These are phyloP conservation scores for Metarhizium robertsii DNA, from an alignment of 2,329 filamentous ascomycete genomes.

Conservation along the genomic window DNA sequence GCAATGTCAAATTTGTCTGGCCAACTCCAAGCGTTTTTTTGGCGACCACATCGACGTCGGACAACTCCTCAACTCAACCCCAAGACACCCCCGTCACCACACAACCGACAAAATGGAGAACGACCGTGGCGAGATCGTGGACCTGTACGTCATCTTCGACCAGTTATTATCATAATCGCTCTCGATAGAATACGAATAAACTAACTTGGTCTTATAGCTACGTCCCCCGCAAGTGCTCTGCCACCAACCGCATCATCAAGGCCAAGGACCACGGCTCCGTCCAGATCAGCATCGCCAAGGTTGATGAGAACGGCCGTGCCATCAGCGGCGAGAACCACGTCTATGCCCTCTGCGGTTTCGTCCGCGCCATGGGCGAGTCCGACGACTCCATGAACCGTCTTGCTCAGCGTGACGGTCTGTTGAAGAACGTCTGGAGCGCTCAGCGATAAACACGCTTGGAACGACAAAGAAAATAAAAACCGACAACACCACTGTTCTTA, in stretches of 20 bases:
- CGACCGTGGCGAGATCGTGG: slow-evolving; percentile 99
- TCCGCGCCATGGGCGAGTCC: slow-evolving; percentile 94
- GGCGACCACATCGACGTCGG: slow-evolving; percentile 20
- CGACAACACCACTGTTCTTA: slow-evolving; percentile 10
- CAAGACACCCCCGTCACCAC: slow-evolving; percentile 17
- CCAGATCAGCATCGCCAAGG: slow-evolving; percentile 94
- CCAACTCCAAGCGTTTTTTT: slow-evolving; percentile 20
- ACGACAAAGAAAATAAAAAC: slow-evolving; percentile 6
- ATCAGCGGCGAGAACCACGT: slow-evolving; percentile 91
- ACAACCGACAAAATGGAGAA: slow-evolving; percentile 82
- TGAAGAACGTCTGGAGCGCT: slow-evolving; percentile 95
- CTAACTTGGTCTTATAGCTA: slow-evolving; percentile 49
- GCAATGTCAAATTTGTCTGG: slow-evolving; percentile 24
- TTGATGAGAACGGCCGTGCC: slow-evolving; percentile 96
- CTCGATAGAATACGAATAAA: slow-evolving; percentile 12
- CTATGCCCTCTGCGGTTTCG: slow-evolving; percentile 96
- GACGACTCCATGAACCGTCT: slow-evolving; percentile 95
- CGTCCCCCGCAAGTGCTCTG: slow-evolving; percentile 97
- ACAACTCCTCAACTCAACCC: slow-evolving; percentile 13
- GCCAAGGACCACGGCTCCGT: slow-evolving; percentile 99
- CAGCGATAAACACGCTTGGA: slow-evolving; percentile 41
- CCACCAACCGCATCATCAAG: slow-evolving; percentile 99
- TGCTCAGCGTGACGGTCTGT: slow-evolving; percentile 87
- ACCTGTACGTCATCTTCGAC: slow-evolving; percentile 62
- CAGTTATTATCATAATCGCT: background rate